Evolutionary conservation across 2,329 filamentous ascomycete genomes (phyloP).

Genomic region (Boeremia lycopersici): DNA sequence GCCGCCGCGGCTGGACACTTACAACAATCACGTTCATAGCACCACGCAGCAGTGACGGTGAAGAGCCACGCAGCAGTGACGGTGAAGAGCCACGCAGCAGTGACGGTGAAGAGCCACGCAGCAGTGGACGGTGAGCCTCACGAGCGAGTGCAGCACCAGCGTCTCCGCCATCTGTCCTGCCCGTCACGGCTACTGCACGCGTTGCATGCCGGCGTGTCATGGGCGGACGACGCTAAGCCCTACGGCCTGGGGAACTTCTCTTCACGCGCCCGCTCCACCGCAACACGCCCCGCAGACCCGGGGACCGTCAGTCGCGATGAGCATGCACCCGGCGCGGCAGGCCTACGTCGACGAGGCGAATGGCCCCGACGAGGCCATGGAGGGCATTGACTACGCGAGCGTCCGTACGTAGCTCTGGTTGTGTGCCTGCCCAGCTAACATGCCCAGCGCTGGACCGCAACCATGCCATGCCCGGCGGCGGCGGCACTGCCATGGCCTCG

Average conservation of each 20-base stretch:
- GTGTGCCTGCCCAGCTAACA: background rate
- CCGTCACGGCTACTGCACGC: slow-evolving; percentile 10
- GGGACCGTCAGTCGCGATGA: slow-evolving; percentile 43
- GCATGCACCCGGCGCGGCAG: slow-evolving; percentile 85
- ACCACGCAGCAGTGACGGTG: too few species aligned
- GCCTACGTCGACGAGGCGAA: slow-evolving; percentile 90
- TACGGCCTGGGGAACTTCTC: slow-evolving; percentile 32
- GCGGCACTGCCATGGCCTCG: slow-evolving; percentile 81
- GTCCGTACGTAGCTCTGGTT: slow-evolving; percentile 60
- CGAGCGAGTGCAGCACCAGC: too few species aligned
- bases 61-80: too few species aligned
- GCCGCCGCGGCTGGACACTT: slow-evolving; percentile 36
- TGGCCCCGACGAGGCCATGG: slow-evolving; percentile 62
- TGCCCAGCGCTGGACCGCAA: slow-evolving; percentile 72
- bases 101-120: too few species aligned
- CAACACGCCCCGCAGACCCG: slow-evolving; percentile 13
- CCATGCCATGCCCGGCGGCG: slow-evolving; percentile 74
- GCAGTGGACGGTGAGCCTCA: too few species aligned
- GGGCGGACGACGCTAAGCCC: slow-evolving; percentile 34
- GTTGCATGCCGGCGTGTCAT: background rate
- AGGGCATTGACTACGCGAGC: slow-evolving; percentile 65
- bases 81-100: too few species aligned
- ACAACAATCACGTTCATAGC: slow-evolving; percentile 30
- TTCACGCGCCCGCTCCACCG: slow-evolving; percentile 16
- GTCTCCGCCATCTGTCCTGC: slow-evolving; percentile 12